Percentiles rank a stretch among this genome's conserved stretches.
Conservation (phyloP, 768 basidiomycete species). For the Pisolithus marmoratus region DNA sequence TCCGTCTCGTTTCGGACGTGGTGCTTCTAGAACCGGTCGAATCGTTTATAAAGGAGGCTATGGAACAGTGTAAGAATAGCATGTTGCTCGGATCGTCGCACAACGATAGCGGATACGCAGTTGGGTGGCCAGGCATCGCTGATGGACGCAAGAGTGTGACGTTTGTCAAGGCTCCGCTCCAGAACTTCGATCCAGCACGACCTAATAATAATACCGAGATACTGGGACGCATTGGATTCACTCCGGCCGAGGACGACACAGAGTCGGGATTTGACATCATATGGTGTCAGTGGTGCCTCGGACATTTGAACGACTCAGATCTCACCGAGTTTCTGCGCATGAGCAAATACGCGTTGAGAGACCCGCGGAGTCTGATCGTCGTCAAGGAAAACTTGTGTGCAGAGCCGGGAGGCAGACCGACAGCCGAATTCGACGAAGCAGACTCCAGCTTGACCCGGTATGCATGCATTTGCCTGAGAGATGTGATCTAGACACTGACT, state of each 20-base stretch:
- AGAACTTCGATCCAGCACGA: constrained; percentile 68
- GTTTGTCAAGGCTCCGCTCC: constrained; percentile 74
- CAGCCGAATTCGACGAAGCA: constrained; percentile 67
- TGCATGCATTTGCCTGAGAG: neutral
- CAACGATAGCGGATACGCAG: constrained; percentile 24
- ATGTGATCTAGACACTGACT: constrained; percentile 4
- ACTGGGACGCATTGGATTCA: constrained; percentile 64
- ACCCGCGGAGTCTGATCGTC: constrained; percentile 56
- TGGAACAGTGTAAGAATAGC: constrained; percentile 31
- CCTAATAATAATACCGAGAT: constrained; percentile 34
- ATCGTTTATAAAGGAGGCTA: constrained; percentile 69
- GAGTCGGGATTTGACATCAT: constrained; percentile 76
- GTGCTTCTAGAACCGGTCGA: constrained; percentile 87
- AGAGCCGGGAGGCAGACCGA: constrained; percentile 47
- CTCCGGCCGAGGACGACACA: constrained; percentile 49
- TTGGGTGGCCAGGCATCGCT: constrained; percentile 62
- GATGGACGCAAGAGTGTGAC: constrained; percentile 65
- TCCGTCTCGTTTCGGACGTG: constrained; percentile 85
- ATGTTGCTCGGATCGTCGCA: constrained; percentile 25
- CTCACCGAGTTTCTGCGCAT: constrained; percentile 71
- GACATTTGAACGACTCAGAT: constrained; percentile 74
- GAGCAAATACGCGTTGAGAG: constrained; percentile 42
- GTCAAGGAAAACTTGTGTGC: constrained; percentile 90
- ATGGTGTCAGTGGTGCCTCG: constrained; percentile 98
- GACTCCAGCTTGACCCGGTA: constrained; percentile 91